These are phyloP conservation scores for Penicillium herquei DNA, from an alignment of 495 filamentous ascomycete species.

Conservation along the genomic window DNA sequence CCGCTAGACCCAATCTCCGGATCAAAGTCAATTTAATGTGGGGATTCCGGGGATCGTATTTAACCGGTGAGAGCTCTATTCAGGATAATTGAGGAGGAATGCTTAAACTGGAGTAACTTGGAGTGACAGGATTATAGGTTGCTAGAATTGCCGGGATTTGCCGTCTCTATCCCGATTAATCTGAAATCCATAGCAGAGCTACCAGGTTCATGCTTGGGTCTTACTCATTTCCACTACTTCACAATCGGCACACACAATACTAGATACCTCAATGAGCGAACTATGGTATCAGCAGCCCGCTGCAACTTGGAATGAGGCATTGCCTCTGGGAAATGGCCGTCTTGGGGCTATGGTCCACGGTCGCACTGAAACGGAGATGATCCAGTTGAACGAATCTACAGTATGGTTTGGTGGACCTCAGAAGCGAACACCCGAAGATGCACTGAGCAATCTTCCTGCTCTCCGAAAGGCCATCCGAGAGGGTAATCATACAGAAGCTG, in stretches of 20 bases:
- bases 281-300: conserved; percentile 34
- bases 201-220: too few relatives aligned
- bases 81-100: neutral
- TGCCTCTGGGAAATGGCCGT: conserved; percentile 53
- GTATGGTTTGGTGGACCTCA: conserved; percentile 52
- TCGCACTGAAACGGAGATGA: conserved; percentile 39
- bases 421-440: conserved; percentile 41
- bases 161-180: too few relatives aligned
- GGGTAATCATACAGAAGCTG: conserved; percentile 42
- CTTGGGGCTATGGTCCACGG: conserved; percentile 53
- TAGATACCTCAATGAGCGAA: conserved; percentile 20
- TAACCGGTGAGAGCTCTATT: neutral
- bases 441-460: conserved; percentile 31
- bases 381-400: conserved; percentile 54
- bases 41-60: neutral
- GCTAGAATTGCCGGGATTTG: too few relatives aligned
- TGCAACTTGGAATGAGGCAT: conserved; percentile 23
- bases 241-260: too few relatives aligned
- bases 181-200: too few relatives aligned
- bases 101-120: too few relatives aligned
- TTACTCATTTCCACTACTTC: too few relatives aligned
- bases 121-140: too few relatives aligned
- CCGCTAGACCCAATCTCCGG: conserved; percentile 1
- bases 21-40: neutral
- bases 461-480: conserved; percentile 41